A percentile compares a stretch with the other conserved stretches of the same genome.
Evolutionary conservation across 2,329 filamentous ascomycete genomes (phyloP).

Genomic region (Colletotrichum aenigma): DNA sequence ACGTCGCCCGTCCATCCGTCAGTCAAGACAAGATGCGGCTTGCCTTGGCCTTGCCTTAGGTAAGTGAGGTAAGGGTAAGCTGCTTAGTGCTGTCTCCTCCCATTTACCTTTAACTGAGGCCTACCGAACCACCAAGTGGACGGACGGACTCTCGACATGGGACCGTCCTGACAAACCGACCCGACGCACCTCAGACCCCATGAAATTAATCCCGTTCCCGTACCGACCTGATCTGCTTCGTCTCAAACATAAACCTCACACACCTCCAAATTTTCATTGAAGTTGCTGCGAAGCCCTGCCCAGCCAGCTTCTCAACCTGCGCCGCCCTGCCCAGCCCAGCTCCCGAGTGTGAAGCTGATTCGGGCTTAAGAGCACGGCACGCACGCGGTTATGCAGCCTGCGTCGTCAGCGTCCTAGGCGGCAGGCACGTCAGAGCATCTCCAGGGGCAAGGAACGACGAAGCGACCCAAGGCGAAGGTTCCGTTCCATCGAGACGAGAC

Average conservation of each 20-base stretch:
- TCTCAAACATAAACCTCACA: slow-evolving; percentile 18
- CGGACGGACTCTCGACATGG: slow-evolving; percentile 1
- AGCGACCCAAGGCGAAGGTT: not conserved
- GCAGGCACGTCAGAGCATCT: slow-evolving; percentile 1
- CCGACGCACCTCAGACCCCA: slow-evolving; percentile 9
- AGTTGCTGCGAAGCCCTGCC: not conserved
- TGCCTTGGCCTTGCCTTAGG: not conserved
- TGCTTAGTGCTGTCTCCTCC: not conserved
- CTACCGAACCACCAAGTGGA: not conserved
- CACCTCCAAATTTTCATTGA: not conserved
- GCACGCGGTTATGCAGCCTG: slow-evolving; percentile 16
- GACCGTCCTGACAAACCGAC: slow-evolving; percentile 7
- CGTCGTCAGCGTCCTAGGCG: slow-evolving; percentile 10
- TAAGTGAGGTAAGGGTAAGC: slow-evolving; percentile 9
- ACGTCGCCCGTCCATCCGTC: not conserved
- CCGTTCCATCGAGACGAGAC: not conserved
- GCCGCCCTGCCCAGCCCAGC: not conserved
- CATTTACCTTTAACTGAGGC: slow-evolving; percentile 6
- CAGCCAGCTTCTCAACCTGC: not conserved
- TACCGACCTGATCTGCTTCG: slow-evolving; percentile 3
- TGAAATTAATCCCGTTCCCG: slow-evolving; percentile 16
- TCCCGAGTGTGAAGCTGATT: not conserved
- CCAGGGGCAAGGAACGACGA: not conserved
- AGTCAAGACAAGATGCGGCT: not conserved
- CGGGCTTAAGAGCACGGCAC: not conserved